Percentiles rank a stretch among this genome's conserved stretches.
These are phyloP conservation scores for Aphanomyces cochlioides DNA, from an alignment of 352 stramenopile genomes.

Conservation along the genomic window DNA sequence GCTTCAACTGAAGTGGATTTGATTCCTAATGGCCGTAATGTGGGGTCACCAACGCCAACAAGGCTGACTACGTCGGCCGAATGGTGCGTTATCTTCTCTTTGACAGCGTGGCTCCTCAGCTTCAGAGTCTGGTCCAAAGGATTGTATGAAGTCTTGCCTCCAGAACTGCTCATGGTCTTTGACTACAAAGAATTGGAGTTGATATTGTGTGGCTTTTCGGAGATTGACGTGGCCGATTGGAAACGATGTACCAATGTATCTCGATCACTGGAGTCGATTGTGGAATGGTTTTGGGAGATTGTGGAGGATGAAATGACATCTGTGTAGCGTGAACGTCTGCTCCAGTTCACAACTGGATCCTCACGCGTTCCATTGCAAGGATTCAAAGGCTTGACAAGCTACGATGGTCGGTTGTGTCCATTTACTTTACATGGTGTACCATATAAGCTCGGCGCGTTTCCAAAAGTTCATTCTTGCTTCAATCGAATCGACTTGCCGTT, in stretches of 20 bases:
- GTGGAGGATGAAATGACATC: constrained; percentile 73
- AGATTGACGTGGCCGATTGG: constrained; percentile 87
- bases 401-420: constrained; percentile 74
- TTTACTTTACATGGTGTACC: no score
- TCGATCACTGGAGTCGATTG: constrained; percentile 39
- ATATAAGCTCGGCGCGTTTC: constrained; percentile 55
- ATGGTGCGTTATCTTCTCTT: constrained; percentile 92
- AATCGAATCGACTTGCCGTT: not conserved
- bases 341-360: constrained; percentile 98
- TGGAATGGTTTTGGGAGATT: constrained; percentile 90
- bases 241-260: constrained; percentile 63
- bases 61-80: constrained; percentile 91
- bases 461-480: not conserved
- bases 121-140: constrained; percentile 87
- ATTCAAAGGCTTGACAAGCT: constrained; percentile 77
- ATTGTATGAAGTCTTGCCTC: constrained; percentile 91
- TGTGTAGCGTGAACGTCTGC: constrained; percentile 92
- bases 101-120: constrained; percentile 85
- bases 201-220: constrained; percentile 83
- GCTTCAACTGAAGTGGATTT: constrained; percentile 78
- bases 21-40: constrained; percentile 83
- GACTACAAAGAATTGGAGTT: constrained; percentile 96
- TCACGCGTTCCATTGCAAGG: constrained; percentile 90
- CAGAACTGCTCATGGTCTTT: constrained; percentile 85
- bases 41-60: constrained; percentile 94